These are phyloP conservation scores for Psidium guajava DNA, from an alignment of 345 rosid genomes.

Conservation along the genomic window DNA sequence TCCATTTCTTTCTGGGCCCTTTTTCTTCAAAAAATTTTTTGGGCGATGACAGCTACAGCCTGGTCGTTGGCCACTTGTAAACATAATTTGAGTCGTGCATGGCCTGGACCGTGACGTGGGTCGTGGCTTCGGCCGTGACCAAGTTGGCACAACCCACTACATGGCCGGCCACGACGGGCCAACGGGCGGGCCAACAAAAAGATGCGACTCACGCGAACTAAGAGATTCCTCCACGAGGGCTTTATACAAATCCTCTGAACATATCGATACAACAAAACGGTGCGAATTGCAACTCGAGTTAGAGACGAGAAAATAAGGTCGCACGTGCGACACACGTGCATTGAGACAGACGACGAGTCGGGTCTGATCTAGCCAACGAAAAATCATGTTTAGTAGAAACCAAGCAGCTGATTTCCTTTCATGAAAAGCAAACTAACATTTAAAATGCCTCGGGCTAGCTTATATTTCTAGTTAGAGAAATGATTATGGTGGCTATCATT, in stretches of 20 bases:
- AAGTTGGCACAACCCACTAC: background rate
- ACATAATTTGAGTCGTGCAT: fast-evolving
- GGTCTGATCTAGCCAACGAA: background rate
- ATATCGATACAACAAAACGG: background rate
- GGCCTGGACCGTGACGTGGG: background rate
- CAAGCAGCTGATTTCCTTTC: background rate
- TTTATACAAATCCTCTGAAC: background rate
- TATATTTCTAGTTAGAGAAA: fast-evolving
- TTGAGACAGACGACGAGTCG: background rate
- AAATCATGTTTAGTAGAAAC: background rate
- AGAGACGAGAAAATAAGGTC: too few relatives aligned
- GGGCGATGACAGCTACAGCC: background rate
- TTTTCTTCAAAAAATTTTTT: background rate
- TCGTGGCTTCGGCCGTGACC: too few relatives aligned
- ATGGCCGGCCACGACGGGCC: background rate
- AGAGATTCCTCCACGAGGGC: too few relatives aligned
- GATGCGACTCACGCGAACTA: too few relatives aligned
- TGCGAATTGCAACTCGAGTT: background rate
- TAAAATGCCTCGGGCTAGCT: background rate
- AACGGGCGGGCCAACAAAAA: too few relatives aligned
- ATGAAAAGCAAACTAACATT: background rate
- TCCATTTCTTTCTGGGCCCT: background rate
- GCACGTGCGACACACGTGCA: too few relatives aligned
- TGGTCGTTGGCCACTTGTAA: background rate
- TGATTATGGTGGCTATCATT: too few relatives aligned